These are phyloP conservation scores for Xylaria sp. DNA, from an alignment of 2,329 filamentous ascomycete species.

Conservation along the genomic window DNA sequence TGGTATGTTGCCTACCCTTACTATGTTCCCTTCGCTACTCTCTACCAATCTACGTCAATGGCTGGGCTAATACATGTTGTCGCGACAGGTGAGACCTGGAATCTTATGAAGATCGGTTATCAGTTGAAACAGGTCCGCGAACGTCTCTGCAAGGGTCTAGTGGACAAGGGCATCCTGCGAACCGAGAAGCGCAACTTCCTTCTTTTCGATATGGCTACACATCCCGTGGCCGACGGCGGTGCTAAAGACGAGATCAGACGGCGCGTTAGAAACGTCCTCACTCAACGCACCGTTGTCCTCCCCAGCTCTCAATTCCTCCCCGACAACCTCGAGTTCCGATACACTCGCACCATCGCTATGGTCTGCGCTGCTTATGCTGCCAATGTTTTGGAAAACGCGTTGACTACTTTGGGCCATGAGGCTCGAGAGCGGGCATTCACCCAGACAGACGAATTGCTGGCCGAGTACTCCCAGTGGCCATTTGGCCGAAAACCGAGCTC, in stretches of 20 bases:
- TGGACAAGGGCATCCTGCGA: slow-evolving; percentile 96
- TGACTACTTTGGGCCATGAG: slow-evolving; percentile 90
- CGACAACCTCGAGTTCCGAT: slow-evolving; percentile 90
- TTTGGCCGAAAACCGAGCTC: slow-evolving; percentile 78
- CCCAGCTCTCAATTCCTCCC: slow-evolving; percentile 83
- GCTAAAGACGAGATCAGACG: slow-evolving; percentile 96
- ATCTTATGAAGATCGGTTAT: slow-evolving; percentile 99
- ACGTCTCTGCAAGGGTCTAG: slow-evolving; percentile 90
- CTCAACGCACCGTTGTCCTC: slow-evolving; percentile 88
- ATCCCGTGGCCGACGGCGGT: slow-evolving; percentile 91
- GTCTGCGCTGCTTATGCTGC: slow-evolving; percentile 97
- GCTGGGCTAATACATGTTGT: slow-evolving; percentile 7
- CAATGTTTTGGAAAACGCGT: slow-evolving; percentile 96
- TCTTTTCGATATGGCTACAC: slow-evolving; percentile 99
- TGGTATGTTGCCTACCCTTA: slow-evolving; percentile 51
- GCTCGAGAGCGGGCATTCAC: slow-evolving; percentile 90
- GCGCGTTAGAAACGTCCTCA: slow-evolving; percentile 86
- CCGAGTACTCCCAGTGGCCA: slow-evolving; percentile 96
- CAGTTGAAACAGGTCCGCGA: slow-evolving; percentile 99
- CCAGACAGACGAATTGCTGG: slow-evolving; percentile 91
- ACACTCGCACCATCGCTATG: slow-evolving; percentile 88
- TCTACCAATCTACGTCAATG: neutral
- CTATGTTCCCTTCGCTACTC: neutral
- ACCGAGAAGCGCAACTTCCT: slow-evolving; percentile 99
- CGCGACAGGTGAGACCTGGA: slow-evolving; percentile 88